A percentile compares a stretch with the other conserved stretches of the same genome.
These are phyloP conservation scores for Trichoderma sp. DNA, from an alignment of 2,329 filamentous ascomycete genomes.

Conservation along the genomic window DNA sequence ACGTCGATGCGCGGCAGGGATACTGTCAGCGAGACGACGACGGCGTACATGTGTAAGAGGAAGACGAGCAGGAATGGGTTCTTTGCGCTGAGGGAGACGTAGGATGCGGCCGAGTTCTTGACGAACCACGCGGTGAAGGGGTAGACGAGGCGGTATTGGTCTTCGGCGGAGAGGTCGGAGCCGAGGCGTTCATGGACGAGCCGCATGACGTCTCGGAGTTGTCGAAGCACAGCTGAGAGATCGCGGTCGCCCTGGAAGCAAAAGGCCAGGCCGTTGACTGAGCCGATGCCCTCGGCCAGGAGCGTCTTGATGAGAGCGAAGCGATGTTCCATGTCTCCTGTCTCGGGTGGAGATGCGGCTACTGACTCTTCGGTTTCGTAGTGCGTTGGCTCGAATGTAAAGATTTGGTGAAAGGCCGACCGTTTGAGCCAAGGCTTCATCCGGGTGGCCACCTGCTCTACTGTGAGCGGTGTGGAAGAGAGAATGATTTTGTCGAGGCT, in stretches of 20 bases:
- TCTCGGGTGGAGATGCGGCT: neutral
- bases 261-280: neutral
- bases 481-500: neutral
- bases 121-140: constrained; percentile 13
- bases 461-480: neutral
- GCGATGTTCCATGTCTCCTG: neutral
- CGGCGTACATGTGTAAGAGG: constrained; percentile 1
- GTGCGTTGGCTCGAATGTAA: neutral
- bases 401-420: neutral
- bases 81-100: constrained; percentile 7
- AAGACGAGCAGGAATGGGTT: neutral
- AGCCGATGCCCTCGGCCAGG: neutral
- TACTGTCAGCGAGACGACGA: neutral
- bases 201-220: constrained; percentile 12
- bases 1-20: neutral
- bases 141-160: constrained; percentile 9
- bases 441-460: neutral
- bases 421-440: constrained; percentile 11
- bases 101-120: constrained; percentile 1
- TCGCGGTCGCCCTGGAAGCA: constrained; percentile 14
- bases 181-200: constrained; percentile 9
- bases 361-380: neutral
- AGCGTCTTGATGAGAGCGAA: neutral
- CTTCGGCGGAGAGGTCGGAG: neutral
- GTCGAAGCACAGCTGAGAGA: neutral